Conservation (phyloP, 2,329 filamentous ascomycete species). For the Aspergillus phoenicis region DNA sequence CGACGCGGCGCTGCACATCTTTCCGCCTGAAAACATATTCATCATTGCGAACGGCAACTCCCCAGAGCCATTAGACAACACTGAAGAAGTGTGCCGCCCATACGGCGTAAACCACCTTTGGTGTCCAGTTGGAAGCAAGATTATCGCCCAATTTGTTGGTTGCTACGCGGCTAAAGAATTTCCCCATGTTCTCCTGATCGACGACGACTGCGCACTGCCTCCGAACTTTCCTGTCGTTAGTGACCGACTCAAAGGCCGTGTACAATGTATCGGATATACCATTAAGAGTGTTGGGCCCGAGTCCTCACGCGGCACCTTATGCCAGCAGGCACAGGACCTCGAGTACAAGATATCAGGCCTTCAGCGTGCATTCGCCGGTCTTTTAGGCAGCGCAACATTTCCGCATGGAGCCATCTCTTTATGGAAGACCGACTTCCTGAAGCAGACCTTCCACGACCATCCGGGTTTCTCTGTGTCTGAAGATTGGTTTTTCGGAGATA, state of each 20-base stretch:
- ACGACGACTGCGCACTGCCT: conserved; percentile 54
- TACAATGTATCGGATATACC: conserved; percentile 54
- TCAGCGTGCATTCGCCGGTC: conserved; percentile 48
- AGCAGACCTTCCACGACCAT: conserved; percentile 51
- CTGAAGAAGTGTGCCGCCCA: conserved; percentile 48
- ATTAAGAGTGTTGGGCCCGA: conserved; percentile 50
- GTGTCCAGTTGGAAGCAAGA: conserved; percentile 53
- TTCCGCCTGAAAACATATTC: conserved; percentile 50
- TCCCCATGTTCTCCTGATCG: conserved; percentile 52
- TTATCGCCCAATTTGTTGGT: conserved; percentile 54
- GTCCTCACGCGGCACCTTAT: conserved; percentile 40
- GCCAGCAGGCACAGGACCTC: conserved; percentile 54
- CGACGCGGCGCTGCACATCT: conserved; percentile 50
- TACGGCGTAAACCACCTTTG: conserved; percentile 54
- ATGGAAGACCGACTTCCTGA: conserved; percentile 51
- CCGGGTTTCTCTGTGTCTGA: conserved; percentile 55
- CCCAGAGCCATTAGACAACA: conserved; percentile 51
- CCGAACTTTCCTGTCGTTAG: conserved; percentile 52
- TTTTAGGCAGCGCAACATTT: conserved; percentile 52
- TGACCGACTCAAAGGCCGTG: conserved; percentile 43
- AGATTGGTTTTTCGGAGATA: conserved; percentile 58
- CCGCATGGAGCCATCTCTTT: conserved; percentile 56
- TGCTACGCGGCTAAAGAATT: conserved; percentile 50
- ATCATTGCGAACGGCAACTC: conserved; percentile 55
- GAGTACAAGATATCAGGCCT: conserved; percentile 56